Base-by-base conservation (phyloP, 2,329 filamentous ascomycete species). In the Talaromyces sp. region DNA sequence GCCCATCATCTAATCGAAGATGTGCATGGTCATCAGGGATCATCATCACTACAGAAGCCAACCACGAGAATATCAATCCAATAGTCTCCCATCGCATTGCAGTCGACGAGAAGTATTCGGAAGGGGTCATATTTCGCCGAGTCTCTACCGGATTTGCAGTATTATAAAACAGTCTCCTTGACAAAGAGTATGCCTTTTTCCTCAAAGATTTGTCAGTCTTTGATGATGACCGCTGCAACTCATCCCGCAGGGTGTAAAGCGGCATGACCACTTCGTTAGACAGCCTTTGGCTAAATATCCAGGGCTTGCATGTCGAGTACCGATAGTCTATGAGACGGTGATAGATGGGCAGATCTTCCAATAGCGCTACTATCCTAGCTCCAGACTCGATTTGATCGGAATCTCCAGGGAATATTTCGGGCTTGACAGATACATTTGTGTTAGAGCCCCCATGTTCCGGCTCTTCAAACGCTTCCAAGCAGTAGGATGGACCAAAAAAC, bases 401-500 rank as follows among this genome's bases (percentile, higher is more conserved):
- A 24, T 57, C 49, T 21, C 51, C 49, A 50, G 19, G 17, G 38
- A 10, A 21, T 17, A 17, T 14, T 24, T 21, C 43, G 11, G 43
- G n/a, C 0, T 50, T 58, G 49, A n/a, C 21, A 26, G 19, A 24
- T 29, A 21, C 8, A 4, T 38, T 27, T 13, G 35, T 35, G 24
- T 17, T 21, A n/a, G 38, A 13, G 49, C 43, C 31, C 19, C 50
- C 17, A 24, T 62, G 50, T 31, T 56, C 50, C 7, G 55, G 52
- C 24, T 66, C 63, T 8, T 60, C 57, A 49, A 68, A 64, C 5
- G 62, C 61, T 13, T 61, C 64, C n/a, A 61, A 64, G 55, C 62
- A 65, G 41, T 63, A 65, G 3, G 66, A 66, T 3, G 65, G 60
- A 13, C 66, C 66, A 26, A 68, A 41, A 51, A 66, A 67, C 4